Conservation (phyloP, 2,329 filamentous ascomycete genomes). For the Emericellopsis cladophorae region DNA sequence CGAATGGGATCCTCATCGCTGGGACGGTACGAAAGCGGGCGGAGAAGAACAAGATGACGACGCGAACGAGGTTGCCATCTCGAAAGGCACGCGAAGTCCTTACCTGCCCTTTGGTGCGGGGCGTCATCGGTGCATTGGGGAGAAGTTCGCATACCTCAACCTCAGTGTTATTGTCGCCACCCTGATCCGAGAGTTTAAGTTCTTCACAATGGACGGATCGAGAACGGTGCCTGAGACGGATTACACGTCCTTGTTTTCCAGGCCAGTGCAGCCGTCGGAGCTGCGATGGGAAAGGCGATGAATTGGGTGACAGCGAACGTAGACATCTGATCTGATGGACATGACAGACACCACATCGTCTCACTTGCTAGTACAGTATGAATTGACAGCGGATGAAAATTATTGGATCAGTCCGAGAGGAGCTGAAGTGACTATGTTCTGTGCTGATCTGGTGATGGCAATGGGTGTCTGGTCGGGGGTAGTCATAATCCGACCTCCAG, state of each 20-base stretch:
- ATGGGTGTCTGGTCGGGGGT: no score
- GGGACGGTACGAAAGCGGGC: conserved; percentile 8
- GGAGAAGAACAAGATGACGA: conserved; percentile 8
- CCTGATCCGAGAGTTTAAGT: conserved; percentile 47
- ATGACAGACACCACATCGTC: no score
- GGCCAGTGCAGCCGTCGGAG: conserved; percentile 16
- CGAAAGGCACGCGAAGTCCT: conserved; percentile 19
- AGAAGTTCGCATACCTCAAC: conserved; percentile 65
- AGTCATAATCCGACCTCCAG: no score
- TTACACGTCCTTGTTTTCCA: conserved; percentile 37
- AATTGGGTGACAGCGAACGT: no score
- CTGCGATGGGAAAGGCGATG: conserved; percentile 19
- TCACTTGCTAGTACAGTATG: no score
- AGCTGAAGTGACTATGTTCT: no score
- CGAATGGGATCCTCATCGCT: conserved; percentile 17
- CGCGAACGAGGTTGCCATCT: conserved; percentile 12
- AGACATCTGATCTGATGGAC: no score
- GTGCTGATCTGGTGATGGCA: no score
- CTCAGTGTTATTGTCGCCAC: conserved; percentile 51
- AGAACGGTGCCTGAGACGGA: conserved; percentile 50
- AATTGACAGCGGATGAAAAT: no score
- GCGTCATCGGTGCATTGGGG: conserved; percentile 61
- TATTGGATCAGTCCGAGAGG: no score
- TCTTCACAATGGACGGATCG: conserved; percentile 42
- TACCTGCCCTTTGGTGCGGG: conserved; percentile 62